Base-by-base conservation (phyloP, 441 rosid genomes). In the Erodium trifolium region DNA sequence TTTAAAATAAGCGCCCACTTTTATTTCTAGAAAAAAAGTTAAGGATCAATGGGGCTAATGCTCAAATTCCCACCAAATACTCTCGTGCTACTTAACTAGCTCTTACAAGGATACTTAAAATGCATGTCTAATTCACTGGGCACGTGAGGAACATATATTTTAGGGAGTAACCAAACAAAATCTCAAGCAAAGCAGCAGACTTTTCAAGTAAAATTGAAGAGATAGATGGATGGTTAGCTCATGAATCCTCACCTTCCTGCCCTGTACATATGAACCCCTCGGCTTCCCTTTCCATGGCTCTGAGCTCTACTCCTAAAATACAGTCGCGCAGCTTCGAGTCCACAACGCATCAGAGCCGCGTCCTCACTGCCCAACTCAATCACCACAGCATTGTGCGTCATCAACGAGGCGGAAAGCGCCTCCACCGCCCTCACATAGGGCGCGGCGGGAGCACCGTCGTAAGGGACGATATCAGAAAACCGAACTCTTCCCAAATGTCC, bases 361-460 rank as follows among this genome's bases (percentile, higher is more conserved):
- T 93, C 95, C 23, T 89, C 91, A 19, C 84, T 70, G 39, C 89
- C 93, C 63, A 93, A 70, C 76, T 91, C 97, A 66, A 93, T 88
- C 70, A 91, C 85, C 2, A 86, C 94, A 3, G 98, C 93, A 76
- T 93, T 93, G 73, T 86, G 84, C 73, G 87, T 81, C 82, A 82
- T 85, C 81, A 93, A 74, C 55, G 98, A 93, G 45, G 83, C 83
- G 16, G 96, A 86, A 19, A 91, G 78, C 34, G 91, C 84, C 79
- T 91, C 98, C 27, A 91, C 93, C 2, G 96, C 95, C 85, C 82
- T 85, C 31, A 70, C 65, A 71, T 88, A 91, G 11, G 85, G 47
- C 45, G 79, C 84, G 6, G 76, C 72, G 18, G 97, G 92, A 41
- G 89, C 87, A 63, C 98, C 98, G 62, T 91, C 97, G 60, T 86